A percentile compares a stretch with the other conserved stretches of the same genome.
These are phyloP conservation scores for Fragilaria radians DNA, from an alignment of 108 stramenopile genomes.

Conservation along the genomic window DNA sequence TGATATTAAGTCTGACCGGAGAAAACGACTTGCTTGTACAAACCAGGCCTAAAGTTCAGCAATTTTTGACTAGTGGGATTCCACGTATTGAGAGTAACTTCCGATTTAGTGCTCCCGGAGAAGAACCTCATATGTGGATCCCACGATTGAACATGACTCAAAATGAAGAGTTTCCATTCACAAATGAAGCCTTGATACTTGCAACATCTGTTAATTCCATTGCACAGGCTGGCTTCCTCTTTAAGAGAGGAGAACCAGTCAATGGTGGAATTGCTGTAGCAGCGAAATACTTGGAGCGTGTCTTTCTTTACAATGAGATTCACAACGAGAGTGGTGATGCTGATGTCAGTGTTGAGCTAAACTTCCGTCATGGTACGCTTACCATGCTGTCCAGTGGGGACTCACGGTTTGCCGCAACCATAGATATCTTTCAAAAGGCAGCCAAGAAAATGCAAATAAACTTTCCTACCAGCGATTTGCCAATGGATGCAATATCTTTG, in stretches of 20 bases:
- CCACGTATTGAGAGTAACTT: constrained; percentile 9
- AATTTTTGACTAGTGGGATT: constrained; percentile 44
- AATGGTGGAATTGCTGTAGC: constrained; percentile 59
- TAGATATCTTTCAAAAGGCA: constrained; percentile 71
- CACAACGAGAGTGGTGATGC: constrained; percentile 85
- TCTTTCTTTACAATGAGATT: constrained; percentile 80
- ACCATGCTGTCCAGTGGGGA: constrained; percentile 66
- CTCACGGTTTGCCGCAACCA: constrained; percentile 54
- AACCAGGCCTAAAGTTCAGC: constrained; percentile 27
- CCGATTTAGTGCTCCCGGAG: neutral
- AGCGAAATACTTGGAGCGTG: constrained; percentile 63
- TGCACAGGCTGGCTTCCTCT: constrained; percentile 79
- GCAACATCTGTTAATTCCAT: constrained; percentile 83
- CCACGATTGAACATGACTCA: constrained; percentile 1
- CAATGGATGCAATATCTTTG: constrained; percentile 42
- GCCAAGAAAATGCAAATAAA: constrained; percentile 39
- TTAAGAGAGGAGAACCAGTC: constrained; percentile 54
- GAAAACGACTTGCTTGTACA: constrained; percentile 47
- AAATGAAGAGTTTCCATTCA: constrained; percentile 18
- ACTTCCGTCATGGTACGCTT: constrained; percentile 50
- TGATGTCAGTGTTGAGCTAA: constrained; percentile 69
- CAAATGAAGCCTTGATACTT: constrained; percentile 67
- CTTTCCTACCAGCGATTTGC: constrained; percentile 14
- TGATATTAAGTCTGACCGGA: constrained; percentile 81
- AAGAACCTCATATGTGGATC: neutral